phyloP scores from a whole-genome alignment of 495 filamentous ascomycete genomes.

The Penicillium nucicola region DNA sequence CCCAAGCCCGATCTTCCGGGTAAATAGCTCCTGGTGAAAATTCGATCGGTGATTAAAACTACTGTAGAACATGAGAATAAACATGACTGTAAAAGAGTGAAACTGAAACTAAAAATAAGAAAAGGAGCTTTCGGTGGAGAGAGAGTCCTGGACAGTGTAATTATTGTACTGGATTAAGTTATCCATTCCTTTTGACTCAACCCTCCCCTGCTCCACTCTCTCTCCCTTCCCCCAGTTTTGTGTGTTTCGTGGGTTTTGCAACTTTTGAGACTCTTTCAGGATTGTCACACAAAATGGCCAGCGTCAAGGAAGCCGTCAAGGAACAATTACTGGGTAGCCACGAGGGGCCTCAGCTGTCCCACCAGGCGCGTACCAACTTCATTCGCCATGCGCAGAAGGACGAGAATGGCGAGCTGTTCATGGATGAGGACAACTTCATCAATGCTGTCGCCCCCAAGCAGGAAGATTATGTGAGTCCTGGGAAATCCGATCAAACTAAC shows the following conservation, averaged over 20 bases:
- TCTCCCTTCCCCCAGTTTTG: slow-evolving; percentile 16
- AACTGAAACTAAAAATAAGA: background rate
- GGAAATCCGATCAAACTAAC: background rate
- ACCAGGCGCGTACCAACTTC: slow-evolving; percentile 70
- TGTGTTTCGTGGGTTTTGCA: slow-evolving; percentile 9
- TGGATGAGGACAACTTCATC: slow-evolving; percentile 83
- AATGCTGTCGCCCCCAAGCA: slow-evolving; percentile 81
- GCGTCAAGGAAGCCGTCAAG: slow-evolving; percentile 70
- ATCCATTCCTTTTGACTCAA: slow-evolving; percentile 26
- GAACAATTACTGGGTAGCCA: slow-evolving; percentile 69
- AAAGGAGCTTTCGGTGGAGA: background rate
- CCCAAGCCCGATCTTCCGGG: slow-evolving; percentile 18
- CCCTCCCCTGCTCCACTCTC: slow-evolving; percentile 20
- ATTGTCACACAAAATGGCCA: slow-evolving; percentile 40
- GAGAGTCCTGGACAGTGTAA: no score
- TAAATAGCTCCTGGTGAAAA: slow-evolving; percentile 18
- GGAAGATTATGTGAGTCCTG: slow-evolving; percentile 80
- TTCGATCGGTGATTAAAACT: background rate
- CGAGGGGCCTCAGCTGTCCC: slow-evolving; percentile 61
- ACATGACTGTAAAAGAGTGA: background rate
- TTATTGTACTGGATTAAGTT: no score
- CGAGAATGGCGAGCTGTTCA: slow-evolving; percentile 71
- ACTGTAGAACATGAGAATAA: background rate
- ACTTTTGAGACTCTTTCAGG: slow-evolving; percentile 4
- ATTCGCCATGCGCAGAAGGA: slow-evolving; percentile 73